Evolutionary conservation across 2,329 filamentous ascomycete species (phyloP), one percentile per base, ranked within the genome.

Genomic region (Pseudocercospora fuligena): DNA sequence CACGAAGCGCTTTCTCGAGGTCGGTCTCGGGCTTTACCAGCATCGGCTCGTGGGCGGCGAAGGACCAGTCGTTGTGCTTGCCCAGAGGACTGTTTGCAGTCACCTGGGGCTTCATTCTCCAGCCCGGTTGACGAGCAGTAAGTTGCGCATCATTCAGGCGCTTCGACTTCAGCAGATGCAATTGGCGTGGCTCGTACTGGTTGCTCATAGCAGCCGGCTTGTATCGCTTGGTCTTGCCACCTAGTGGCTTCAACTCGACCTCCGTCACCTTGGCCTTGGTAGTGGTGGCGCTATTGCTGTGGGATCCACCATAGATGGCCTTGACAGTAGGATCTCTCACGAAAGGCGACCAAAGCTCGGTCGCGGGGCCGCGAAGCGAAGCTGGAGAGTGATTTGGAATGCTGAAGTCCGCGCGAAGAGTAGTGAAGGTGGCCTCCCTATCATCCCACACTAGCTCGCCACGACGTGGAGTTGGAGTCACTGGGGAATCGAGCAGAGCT

Each of bases 371-470:
- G 19, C 65, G 61, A 49, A 19, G 33, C 8, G 56, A 58, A 25
- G 56, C 21, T 19, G 29, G 61, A 21, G 53, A 36, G 47, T 36
- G 12, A 19, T 62, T 46, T 14, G 53, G 25, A 29, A 54, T 47
- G 49, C 57, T 49, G n/a, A 58, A 65, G 12, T 64, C 60, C 53
- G 54, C 36, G 5, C 65, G 63, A 53, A 71, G 51, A 11, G 69
- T 71, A 33, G 60, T 66, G 66, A 71, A 70, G 2, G 68, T 71
- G 25, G 62, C 64, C 19, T 61, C 43, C 29, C 60, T 70, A 16
- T 65, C 65, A 43, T 65, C 70, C 66, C 59, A 71, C n/a, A 21
- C 27, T 14, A 71, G 57, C 8, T 64, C 62, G 12, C 33, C 57
- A 57, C 53, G 36, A 43, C 31, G 16, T 19, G 47, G 65, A 5